These are phyloP conservation scores for Calonectria honghensis DNA, from an alignment of 2,329 filamentous ascomycete genomes.

Conservation along the genomic window DNA sequence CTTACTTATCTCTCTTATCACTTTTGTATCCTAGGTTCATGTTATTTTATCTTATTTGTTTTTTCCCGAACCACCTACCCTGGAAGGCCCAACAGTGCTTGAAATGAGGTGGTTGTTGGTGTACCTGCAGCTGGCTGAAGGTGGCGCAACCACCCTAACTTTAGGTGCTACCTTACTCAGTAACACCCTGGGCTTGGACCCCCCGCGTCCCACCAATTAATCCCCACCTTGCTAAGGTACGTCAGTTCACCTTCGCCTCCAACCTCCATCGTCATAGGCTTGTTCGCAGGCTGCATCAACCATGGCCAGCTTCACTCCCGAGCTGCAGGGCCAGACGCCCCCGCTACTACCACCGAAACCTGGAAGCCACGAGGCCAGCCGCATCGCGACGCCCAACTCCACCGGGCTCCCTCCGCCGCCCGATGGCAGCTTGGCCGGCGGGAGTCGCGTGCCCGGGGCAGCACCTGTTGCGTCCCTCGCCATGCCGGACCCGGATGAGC, in stretches of 20 bases:
- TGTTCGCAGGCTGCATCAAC: neutral
- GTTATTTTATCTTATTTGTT: neutral
- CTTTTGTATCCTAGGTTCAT: neutral
- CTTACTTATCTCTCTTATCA: neutral
- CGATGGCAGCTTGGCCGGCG: slow-evolving; percentile 49
- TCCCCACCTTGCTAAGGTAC: slow-evolving; percentile 37
- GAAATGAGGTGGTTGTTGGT: neutral
- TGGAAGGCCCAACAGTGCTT: neutral
- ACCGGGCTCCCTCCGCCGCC: slow-evolving; percentile 67
- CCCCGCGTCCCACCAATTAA: slow-evolving; percentile 43
- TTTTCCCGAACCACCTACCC: neutral
- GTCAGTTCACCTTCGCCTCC: slow-evolving; percentile 24
- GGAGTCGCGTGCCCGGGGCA: slow-evolving; percentile 43
- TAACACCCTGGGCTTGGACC: slow-evolving; percentile 30
- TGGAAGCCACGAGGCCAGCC: slow-evolving; percentile 80
- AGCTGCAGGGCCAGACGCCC: slow-evolving; percentile 64
- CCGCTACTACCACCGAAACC: slow-evolving; percentile 84
- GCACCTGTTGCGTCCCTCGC: slow-evolving; percentile 57
- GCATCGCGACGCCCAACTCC: slow-evolving; percentile 77
- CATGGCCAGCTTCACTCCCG: slow-evolving; percentile 58
- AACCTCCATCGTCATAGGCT: slow-evolving; percentile 30
- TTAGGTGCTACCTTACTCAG: neutral
- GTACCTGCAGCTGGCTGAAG: slow-evolving; percentile 3
- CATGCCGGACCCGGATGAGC: slow-evolving; percentile 77
- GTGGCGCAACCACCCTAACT: slow-evolving; percentile 2